phyloP scores from a whole-genome alignment of 148 eudicot genomes.

The Silene uniflora region DNA sequence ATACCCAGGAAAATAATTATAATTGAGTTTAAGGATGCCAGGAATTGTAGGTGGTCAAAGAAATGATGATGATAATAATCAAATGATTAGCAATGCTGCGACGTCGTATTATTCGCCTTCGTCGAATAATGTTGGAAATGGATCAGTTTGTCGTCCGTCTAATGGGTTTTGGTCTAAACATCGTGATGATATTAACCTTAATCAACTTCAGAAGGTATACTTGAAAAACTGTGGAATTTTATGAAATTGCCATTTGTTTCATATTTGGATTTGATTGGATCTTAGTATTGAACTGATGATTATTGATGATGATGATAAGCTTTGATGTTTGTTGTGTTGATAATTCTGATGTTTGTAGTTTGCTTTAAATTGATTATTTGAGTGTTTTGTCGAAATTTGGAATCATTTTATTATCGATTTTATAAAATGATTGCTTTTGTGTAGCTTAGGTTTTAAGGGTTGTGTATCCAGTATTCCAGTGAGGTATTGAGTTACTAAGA shows the following conservation, averaged over 20 bases:
- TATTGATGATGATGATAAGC: no score
- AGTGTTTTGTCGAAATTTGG: constrained; percentile 23
- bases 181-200: constrained; percentile 59
- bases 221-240: not conserved
- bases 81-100: constrained; percentile 37
- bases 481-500: not conserved
- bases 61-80: constrained; percentile 36
- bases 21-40: no score
- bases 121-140: constrained; percentile 48
- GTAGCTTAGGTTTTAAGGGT: not conserved
- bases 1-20: no score
- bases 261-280: constrained; percentile 27
- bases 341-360: not conserved
- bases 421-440: not conserved
- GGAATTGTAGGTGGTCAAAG: constrained; percentile 55
- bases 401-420: constrained; percentile 8
- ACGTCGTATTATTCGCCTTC: constrained; percentile 39
- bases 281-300: constrained; percentile 14
- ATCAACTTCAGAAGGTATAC: constrained; percentile 87
- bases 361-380: constrained; percentile 9
- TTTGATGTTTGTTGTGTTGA: not conserved
- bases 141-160: constrained; percentile 50
- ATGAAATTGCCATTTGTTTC: constrained; percentile 4
- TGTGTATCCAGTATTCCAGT: constrained; percentile 7
- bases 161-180: constrained; percentile 85